These are phyloP conservation scores for Phytophthora boehmeriae DNA, from an alignment of 352 stramenopile species.

Conservation along the genomic window DNA sequence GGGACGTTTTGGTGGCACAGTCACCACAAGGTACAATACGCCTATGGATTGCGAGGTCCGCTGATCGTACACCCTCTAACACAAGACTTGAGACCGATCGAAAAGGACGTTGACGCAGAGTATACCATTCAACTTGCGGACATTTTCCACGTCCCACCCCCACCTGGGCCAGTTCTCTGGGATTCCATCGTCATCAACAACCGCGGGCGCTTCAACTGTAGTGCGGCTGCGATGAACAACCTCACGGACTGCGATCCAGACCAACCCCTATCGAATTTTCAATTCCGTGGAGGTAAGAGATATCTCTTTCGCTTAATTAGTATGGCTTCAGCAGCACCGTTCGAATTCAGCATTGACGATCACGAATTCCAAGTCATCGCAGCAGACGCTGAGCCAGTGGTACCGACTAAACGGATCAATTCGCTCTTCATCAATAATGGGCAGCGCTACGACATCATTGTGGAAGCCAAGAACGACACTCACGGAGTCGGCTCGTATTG, in stretches of 20 bases:
- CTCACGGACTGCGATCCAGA: conserved; percentile 18
- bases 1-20: conserved; percentile 44
- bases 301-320: conserved; percentile 33
- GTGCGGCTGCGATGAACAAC: background rate
- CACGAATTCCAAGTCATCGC: conserved; percentile 33
- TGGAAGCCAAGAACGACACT: conserved; percentile 13
- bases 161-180: conserved; percentile 8
- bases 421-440: conserved; percentile 22
- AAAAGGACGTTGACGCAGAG: conserved; percentile 21
- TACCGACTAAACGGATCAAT: conserved; percentile 16
- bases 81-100: background rate
- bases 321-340: conserved; percentile 21
- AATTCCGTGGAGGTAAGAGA: conserved; percentile 15
- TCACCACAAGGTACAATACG: conserved; percentile 28
- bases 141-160: conserved; percentile 15
- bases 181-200: conserved; percentile 34
- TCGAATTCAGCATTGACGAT: conserved; percentile 36
- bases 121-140: conserved; percentile 28
- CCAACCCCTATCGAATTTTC: conserved; percentile 21
- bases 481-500: conserved; percentile 12
- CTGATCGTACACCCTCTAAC: conserved; percentile 28
- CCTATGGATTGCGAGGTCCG: conserved; percentile 28
- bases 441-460: conserved; percentile 33
- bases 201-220: conserved; percentile 33
- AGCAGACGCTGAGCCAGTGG: conserved; percentile 23